Conservation (phyloP, 2,329 filamentous ascomycete species). For the Ophidiomyces ophidiicola region DNA sequence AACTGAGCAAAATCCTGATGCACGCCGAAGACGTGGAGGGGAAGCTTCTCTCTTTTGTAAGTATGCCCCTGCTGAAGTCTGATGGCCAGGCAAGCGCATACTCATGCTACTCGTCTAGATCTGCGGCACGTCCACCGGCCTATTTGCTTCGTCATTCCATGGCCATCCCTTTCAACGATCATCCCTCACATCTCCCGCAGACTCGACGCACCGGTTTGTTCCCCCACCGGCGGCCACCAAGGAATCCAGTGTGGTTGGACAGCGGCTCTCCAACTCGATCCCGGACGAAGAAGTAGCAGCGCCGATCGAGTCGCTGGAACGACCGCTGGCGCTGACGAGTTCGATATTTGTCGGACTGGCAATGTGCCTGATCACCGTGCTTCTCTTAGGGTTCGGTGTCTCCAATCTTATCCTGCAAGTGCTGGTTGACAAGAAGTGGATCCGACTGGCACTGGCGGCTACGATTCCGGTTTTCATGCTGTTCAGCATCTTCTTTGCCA, state of each 20-base stretch:
- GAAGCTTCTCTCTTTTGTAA: constrained; percentile 17
- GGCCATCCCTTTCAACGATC: constrained; percentile 12
- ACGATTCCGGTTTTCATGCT: constrained; percentile 27
- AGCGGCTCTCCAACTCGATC: neutral
- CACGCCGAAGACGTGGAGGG: constrained; percentile 23
- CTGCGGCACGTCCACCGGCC: constrained; percentile 15
- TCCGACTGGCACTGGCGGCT: constrained; percentile 19
- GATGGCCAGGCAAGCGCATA: neutral
- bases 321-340: constrained; percentile 30
- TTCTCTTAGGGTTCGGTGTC: constrained; percentile 30
- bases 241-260: constrained; percentile 11
- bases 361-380: constrained; percentile 28
- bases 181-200: constrained; percentile 14
- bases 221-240: constrained; percentile 19
- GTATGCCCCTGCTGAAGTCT: constrained; percentile 1
- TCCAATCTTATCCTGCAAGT: constrained; percentile 32
- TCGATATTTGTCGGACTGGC: constrained; percentile 32
- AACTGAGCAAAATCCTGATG: constrained; percentile 31
- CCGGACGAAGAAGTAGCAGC: constrained; percentile 16
- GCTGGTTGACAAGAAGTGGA: constrained; percentile 29
- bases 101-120: constrained; percentile 13
- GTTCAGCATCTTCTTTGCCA: constrained; percentile 41
- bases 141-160: constrained; percentile 12
- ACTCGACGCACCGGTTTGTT: constrained; percentile 16
- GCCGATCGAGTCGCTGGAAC: constrained; percentile 32